Evolutionary conservation across 768 basidiomycete species (phyloP).

Genomic region (Podaxis mareebaensis): DNA sequence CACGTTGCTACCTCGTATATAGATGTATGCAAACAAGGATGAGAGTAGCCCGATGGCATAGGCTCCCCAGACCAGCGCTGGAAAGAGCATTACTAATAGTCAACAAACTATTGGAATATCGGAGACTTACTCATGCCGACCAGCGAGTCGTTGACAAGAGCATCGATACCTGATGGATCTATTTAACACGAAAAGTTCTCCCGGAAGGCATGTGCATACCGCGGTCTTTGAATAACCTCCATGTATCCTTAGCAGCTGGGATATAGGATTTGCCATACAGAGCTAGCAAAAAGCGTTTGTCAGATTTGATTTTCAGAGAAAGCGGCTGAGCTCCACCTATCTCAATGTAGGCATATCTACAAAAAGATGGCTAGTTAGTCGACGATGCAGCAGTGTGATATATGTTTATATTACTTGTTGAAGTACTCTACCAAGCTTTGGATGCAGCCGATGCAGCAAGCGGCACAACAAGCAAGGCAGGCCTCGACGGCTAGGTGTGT

Average conservation of each 20-base stretch:
- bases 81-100: background rate
- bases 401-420: conserved; percentile 51
- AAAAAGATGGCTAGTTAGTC: background rate
- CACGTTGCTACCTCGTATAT: conserved; percentile 59
- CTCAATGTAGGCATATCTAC: conserved; percentile 79
- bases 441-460: conserved; percentile 75
- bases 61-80: conserved; percentile 78
- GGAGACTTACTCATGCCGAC: conserved; percentile 67
- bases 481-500: conserved; percentile 59
- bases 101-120: background rate
- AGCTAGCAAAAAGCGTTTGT: conserved; percentile 37
- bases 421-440: conserved; percentile 74
- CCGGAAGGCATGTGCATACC: conserved; percentile 35
- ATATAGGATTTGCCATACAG: conserved; percentile 86
- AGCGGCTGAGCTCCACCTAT: conserved; percentile 49
- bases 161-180: conserved; percentile 57
- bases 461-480: conserved; percentile 75
- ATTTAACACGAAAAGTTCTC: conserved; percentile 18
- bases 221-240: conserved; percentile 73
- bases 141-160: conserved; percentile 80
- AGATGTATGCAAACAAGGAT: conserved; percentile 76
- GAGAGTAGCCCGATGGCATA: conserved; percentile 75
- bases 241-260: conserved; percentile 80
- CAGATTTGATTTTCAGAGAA: background rate
- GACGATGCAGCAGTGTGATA: background rate